phyloP scores from a whole-genome alignment of 331 rosid genomes.

The Pyrus hybrid region DNA sequence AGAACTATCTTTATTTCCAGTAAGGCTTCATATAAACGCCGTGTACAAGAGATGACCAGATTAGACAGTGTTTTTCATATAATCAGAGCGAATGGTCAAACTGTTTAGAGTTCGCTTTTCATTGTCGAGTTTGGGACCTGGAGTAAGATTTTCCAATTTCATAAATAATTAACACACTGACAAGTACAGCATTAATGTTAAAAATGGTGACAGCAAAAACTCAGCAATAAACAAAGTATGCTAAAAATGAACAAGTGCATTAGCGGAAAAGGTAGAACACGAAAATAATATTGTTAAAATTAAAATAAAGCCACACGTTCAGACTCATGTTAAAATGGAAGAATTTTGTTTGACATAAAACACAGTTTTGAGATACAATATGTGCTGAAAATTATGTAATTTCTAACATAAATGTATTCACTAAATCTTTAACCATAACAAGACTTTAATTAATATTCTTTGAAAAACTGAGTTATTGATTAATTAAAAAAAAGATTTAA shows the following conservation, averaged over 20 bases:
- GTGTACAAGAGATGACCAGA: not conserved
- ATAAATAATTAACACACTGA: not conserved
- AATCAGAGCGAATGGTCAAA: not conserved
- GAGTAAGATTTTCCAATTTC: not conserved
- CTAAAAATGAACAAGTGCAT: not conserved
- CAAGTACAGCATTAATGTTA: not conserved
- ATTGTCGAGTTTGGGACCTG: not conserved
- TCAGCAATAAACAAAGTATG: not conserved
- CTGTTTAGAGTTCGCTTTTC: not conserved
- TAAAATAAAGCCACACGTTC: not conserved
- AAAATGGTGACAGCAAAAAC: not conserved
- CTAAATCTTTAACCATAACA: not conserved
- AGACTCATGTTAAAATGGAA: not conserved
- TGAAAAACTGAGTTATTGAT: not conserved
- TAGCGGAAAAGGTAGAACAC: not conserved
- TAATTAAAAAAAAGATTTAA: not conserved
- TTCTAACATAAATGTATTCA: not conserved
- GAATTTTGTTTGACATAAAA: not conserved
- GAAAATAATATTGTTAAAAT: not conserved
- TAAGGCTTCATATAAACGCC: not conserved
- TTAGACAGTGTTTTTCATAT: not conserved
- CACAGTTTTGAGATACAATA: not conserved
- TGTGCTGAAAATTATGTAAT: not conserved
- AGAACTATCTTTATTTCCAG: not conserved
- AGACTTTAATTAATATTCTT: not conserved